Percentiles rank a stretch among this genome's conserved stretches.
phyloP scores from a whole-genome alignment of 202 grass and related monocot species.

The Setaria viridis region DNA sequence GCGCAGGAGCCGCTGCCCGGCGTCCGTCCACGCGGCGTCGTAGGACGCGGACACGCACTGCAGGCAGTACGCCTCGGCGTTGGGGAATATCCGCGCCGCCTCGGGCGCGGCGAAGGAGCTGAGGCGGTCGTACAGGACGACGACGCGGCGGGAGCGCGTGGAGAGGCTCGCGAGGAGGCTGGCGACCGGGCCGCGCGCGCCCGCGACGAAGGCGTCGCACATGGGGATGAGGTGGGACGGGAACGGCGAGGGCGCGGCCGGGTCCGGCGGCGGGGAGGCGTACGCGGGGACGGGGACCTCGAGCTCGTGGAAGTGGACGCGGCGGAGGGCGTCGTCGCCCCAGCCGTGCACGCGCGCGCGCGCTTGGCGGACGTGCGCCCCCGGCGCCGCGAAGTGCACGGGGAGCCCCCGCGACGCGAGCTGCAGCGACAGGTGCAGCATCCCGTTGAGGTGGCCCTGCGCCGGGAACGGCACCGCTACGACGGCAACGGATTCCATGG shows the following conservation, averaged over 20 bases:
- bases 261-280: constrained; percentile 51
- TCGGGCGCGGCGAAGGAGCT: constrained; percentile 46
- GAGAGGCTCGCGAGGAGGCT: neutral
- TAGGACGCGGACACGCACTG: constrained; percentile 19
- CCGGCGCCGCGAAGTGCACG: constrained; percentile 57
- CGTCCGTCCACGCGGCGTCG: neutral
- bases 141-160: constrained; percentile 30
- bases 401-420: constrained; percentile 47
- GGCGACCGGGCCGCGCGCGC: neutral
- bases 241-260: constrained; percentile 35
- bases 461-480: constrained; percentile 66
- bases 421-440: constrained; percentile 67
- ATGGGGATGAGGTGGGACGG: constrained; percentile 49
- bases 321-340: constrained; percentile 14
- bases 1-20: constrained; percentile 22
- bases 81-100: constrained; percentile 39
- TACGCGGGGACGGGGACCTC: constrained; percentile 31
- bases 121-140: constrained; percentile 42
- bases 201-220: constrained; percentile 12
- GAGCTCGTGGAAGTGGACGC: constrained; percentile 55
- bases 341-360: constrained; percentile 59
- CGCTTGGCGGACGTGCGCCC: constrained; percentile 54
- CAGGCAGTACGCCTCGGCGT: constrained; percentile 46
- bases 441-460: constrained; percentile 78
- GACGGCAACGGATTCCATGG: constrained; percentile 32